Conservation (phyloP, 768 basidiomycete genomes). For the Calocybe cyanea region DNA sequence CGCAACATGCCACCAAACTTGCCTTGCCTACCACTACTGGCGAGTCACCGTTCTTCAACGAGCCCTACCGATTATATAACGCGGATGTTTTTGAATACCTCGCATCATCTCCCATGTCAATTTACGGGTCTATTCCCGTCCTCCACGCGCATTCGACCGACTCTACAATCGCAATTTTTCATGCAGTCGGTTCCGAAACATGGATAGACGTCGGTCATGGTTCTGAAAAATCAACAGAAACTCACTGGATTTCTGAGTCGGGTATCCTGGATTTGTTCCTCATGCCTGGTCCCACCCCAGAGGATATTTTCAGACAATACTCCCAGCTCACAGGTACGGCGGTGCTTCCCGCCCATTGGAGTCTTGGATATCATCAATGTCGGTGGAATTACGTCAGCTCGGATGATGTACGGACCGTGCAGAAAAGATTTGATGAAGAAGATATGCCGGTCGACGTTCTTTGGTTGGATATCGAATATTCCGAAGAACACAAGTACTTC, state of each 20-base stretch:
- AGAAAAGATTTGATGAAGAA: conserved; percentile 86
- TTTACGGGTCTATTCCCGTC: conserved; percentile 90
- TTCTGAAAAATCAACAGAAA: conserved; percentile 64
- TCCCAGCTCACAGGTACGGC: conserved; percentile 79
- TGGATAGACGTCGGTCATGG: conserved; percentile 89
- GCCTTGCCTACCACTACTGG: conserved; percentile 87
- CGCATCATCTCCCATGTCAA: conserved; percentile 69
- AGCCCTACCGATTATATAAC: conserved; percentile 95
- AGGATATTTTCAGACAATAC: conserved; percentile 84
- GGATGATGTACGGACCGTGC: conserved; percentile 81
- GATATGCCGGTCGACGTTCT: conserved; percentile 95
- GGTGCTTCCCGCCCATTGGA: conserved; percentile 87
- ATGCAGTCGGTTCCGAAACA: conserved; percentile 85
- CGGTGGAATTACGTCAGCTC: conserved; percentile 97
- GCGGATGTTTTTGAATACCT: conserved; percentile 96
- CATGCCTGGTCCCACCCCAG: conserved; percentile 85
- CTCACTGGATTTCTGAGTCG: conserved; percentile 98
- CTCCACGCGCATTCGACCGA: conserved; percentile 89
- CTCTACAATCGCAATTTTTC: conserved; percentile 88
- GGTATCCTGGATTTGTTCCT: conserved; percentile 94
- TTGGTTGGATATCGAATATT: conserved; percentile 97
- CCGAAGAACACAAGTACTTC: conserved; percentile 93
- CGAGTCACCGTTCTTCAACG: conserved; percentile 69
- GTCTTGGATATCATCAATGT: conserved; percentile 95
- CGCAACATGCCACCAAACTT: conserved; percentile 90